A percentile compares a stretch with the other conserved stretches of the same genome.
Evolutionary conservation across 2,329 filamentous ascomycete genomes (phyloP).

Genomic region (Chrysoporthe puriensis): DNA sequence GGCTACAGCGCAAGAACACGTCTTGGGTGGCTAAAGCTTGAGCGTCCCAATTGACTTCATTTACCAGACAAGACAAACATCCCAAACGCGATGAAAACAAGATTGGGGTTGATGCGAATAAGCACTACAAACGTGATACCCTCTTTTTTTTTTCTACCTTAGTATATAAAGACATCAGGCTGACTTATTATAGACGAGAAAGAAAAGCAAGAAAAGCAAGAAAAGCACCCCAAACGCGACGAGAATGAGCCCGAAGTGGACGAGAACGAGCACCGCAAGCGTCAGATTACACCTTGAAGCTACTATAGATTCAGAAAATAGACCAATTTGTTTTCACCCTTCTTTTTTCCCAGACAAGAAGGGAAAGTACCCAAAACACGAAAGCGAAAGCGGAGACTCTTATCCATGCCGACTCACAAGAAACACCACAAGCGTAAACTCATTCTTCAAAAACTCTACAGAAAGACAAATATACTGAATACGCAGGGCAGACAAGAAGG

Average conservation of each 20-base stretch:
- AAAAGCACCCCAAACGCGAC: background rate
- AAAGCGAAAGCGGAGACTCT: too few species aligned
- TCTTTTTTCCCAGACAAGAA: background rate
- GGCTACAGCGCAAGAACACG: too few species aligned
- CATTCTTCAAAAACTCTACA: too few species aligned
- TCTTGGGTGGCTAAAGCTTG: too few species aligned
- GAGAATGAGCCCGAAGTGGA: background rate
- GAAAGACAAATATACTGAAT: too few species aligned
- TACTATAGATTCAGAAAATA: background rate
- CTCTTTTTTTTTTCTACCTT: background rate
- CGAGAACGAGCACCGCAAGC: background rate
- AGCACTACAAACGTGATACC: conserved; percentile 4
- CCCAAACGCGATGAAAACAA: background rate
- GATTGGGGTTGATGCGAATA: background rate
- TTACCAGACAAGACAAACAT: too few species aligned
- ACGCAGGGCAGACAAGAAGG: background rate
- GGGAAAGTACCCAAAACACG: background rate
- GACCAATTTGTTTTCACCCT: background rate
- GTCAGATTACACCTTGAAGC: background rate
- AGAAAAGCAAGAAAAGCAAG: background rate
- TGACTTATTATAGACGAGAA: background rate
- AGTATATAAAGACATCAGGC: background rate
- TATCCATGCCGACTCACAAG: too few species aligned
- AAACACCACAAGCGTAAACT: too few species aligned
- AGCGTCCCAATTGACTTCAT: too few species aligned